phyloP scores from a whole-genome alignment of 345 rosid species.

The Psidium guajava region DNA sequence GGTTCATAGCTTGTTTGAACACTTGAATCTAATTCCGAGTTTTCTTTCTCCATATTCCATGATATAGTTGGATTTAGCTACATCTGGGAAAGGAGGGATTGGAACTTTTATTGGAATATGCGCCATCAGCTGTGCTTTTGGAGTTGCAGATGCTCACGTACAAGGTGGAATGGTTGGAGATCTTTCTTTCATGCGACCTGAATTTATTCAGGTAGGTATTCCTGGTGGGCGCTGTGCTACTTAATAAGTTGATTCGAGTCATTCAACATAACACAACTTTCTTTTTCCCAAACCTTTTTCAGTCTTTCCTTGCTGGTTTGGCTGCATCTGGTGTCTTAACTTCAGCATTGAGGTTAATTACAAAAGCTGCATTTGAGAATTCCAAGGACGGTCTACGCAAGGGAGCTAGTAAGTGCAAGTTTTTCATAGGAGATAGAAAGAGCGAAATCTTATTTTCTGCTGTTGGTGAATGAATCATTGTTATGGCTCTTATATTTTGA shows the following conservation, averaged over 20 bases:
- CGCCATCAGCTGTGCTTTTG: conserved; percentile 45
- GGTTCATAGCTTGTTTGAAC: neutral
- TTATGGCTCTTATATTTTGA: neutral
- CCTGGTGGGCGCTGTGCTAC: neutral
- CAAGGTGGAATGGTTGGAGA: conserved; percentile 94
- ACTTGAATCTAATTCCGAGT: neutral
- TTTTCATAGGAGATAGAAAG: neutral
- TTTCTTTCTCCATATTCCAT: neutral
- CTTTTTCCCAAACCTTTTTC: neutral
- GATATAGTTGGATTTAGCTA: conserved; percentile 64
- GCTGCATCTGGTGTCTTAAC: conserved; percentile 73
- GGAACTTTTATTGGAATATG: conserved; percentile 63
- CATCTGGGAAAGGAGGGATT: conserved; percentile 68
- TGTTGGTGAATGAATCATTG: neutral
- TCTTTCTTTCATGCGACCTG: conserved; percentile 61
- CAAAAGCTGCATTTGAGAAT: conserved; percentile 65
- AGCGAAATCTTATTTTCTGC: neutral
- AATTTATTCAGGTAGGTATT: conserved; percentile 49
- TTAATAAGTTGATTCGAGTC: neutral
- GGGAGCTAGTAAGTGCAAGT: conserved; percentile 56
- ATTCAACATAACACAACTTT: neutral
- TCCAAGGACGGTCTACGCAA: conserved; percentile 57
- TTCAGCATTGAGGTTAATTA: conserved; percentile 55
- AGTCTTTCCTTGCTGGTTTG: conserved; percentile 60
- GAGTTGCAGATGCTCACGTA: conserved; percentile 76